A percentile compares a stretch with the other conserved stretches of the same genome.
Conservation (phyloP, 331 rosid genomes). For the Pyracantha coccinea region DNA sequence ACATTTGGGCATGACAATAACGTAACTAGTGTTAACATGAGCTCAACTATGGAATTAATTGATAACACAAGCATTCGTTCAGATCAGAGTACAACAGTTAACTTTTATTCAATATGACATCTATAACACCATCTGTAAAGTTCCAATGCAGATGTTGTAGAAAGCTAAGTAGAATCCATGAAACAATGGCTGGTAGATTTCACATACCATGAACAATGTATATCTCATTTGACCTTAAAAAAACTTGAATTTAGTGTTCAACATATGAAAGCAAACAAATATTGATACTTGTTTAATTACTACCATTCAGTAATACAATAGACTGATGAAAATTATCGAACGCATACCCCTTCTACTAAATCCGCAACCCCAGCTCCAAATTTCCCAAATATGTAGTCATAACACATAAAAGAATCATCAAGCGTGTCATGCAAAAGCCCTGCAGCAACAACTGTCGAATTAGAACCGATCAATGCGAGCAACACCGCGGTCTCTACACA, state of each 20-base stretch:
- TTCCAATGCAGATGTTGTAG: neutral
- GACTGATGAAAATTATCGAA: neutral
- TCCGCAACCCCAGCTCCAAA: constrained; percentile 86
- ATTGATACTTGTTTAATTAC: neutral
- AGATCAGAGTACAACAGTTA: neutral
- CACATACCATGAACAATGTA: neutral
- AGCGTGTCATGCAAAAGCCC: constrained; percentile 96
- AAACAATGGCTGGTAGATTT: neutral
- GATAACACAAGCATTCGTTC: neutral
- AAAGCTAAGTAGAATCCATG: neutral
- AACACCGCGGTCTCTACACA: constrained; percentile 90
- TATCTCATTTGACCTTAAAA: no score
- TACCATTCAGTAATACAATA: neutral
- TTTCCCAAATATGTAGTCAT: constrained; percentile 54
- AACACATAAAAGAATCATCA: constrained; percentile 70
- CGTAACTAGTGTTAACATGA: neutral
- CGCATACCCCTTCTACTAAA: constrained; percentile 85
- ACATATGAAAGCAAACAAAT: neutral
- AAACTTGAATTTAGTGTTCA: neutral
- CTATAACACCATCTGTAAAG: neutral
- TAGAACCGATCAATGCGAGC: constrained; percentile 82
- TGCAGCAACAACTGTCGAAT: constrained; percentile 86
- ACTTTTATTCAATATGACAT: neutral
- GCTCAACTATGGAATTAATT: neutral
- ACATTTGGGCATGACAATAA: neutral